A percentile compares a stretch with the other conserved stretches of the same genome.
Evolutionary conservation across 2,329 filamentous ascomycete species (phyloP).

Genomic region (Fusarium buxicola): DNA sequence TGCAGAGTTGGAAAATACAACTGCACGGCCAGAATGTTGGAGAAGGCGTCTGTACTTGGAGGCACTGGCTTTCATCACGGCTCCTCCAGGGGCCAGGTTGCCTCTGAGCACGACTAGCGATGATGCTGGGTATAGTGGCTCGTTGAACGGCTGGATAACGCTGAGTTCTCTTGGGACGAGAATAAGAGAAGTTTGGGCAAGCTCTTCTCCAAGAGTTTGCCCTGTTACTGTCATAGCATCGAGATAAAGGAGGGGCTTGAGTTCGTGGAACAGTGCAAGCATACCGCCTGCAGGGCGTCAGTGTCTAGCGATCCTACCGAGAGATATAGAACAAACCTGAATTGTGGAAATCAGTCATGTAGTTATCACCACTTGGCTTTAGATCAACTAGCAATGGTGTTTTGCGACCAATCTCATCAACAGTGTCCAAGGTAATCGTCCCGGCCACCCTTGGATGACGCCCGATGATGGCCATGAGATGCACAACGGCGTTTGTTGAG

Average conservation of each 20-base stretch:
- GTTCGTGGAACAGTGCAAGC: conserved; percentile 80
- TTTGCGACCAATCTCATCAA: conserved; percentile 81
- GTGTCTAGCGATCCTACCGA: rapidly evolving
- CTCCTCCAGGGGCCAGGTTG: conserved; percentile 85
- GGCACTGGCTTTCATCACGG: conserved; percentile 91
- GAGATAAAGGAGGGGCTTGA: conserved; percentile 82
- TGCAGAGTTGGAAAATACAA: conserved; percentile 80
- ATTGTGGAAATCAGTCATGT: conserved; percentile 91
- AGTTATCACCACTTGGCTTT: conserved; percentile 86
- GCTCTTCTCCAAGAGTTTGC: conserved; percentile 82
- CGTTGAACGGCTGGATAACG: conserved; percentile 73
- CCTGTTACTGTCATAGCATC: conserved; percentile 85
- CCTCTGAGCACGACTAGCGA: conserved; percentile 85
- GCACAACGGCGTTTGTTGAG: conserved; percentile 86
- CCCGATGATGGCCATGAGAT: conserved; percentile 86
- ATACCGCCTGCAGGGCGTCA: conserved; percentile 71
- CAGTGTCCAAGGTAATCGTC: conserved; percentile 76
- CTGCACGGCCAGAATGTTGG: conserved; percentile 58
- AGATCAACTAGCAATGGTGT: conserved; percentile 87
- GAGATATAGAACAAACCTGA: conserved; percentile 56
- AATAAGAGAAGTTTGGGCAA: conserved; percentile 76
- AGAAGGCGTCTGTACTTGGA: conserved; percentile 75
- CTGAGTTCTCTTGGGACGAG: conserved; percentile 51
- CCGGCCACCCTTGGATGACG: conserved; percentile 74
- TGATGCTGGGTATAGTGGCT: conserved; percentile 77